phyloP scores from a whole-genome alignment of 441 rosid genomes.

The Syzygium syzygioides region DNA sequence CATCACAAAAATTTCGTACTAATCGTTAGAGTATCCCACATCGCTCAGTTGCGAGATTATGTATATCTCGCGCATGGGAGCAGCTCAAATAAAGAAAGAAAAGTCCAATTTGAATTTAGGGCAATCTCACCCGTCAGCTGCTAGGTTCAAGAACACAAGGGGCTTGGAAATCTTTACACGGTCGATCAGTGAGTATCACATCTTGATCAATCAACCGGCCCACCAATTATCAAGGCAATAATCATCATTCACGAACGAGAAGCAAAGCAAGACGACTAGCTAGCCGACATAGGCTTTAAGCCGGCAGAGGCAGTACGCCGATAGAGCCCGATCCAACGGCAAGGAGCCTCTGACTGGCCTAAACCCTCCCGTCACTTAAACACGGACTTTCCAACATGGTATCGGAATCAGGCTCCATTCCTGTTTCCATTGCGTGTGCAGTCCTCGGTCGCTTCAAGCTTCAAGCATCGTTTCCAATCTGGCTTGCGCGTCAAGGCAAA shows the following conservation, averaged over 20 bases:
- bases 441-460: neutral
- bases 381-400: fast-evolving
- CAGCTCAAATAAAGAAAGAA: neutral
- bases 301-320: neutral
- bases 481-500: fast-evolving
- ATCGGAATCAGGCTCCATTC: neutral
- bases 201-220: fast-evolving
- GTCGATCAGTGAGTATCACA: too few species aligned
- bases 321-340: neutral
- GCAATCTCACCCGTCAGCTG: fast-evolving
- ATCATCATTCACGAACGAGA: neutral
- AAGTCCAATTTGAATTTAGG: neutral
- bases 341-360: neutral
- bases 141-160: fast-evolving
- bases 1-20: neutral
- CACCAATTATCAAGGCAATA: neutral
- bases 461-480: fast-evolving
- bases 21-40: neutral
- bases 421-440: neutral
- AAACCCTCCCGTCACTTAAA: neutral
- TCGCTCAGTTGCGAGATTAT: neutral
- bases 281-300: neutral
- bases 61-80: neutral
- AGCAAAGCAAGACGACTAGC: neutral
- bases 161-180: fast-evolving